Percentiles rank a stretch among this genome's conserved stretches.
Conservation (phyloP, 257 asterid genomes). For the Solanum acaule region DNA sequence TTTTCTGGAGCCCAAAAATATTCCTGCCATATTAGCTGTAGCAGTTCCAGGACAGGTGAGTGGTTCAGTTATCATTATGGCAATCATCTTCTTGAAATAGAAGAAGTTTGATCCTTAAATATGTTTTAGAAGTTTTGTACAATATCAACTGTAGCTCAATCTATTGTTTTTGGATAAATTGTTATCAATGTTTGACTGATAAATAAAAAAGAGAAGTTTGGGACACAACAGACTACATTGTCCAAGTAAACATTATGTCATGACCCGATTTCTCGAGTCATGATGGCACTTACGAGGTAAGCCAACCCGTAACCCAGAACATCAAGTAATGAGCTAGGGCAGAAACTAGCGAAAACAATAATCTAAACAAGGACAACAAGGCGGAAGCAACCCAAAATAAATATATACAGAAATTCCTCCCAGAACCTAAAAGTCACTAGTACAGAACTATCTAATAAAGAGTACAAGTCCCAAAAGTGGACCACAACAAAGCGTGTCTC, state of each 20-base stretch:
- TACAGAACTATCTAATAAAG: too few relatives aligned
- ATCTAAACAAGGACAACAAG: too few relatives aligned
- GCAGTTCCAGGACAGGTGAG: constrained; percentile 98
- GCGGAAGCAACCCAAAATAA: too few relatives aligned
- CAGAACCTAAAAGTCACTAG: too few relatives aligned
- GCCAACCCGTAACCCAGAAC: too few relatives aligned
- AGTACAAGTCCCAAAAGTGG: too few relatives aligned
- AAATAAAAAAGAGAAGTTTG: not conserved
- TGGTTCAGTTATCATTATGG: not conserved
- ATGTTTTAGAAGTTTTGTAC: not conserved
- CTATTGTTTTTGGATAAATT: not conserved
- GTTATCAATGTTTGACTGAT: not conserved
- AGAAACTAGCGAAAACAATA: too few relatives aligned
- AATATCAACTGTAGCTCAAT: not conserved
- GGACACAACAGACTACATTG: not conserved
- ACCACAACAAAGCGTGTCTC: too few relatives aligned
- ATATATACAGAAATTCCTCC: too few relatives aligned
- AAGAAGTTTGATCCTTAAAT: not conserved
- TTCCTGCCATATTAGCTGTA: constrained; percentile 70
- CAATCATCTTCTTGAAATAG: not conserved
- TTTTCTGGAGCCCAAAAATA: constrained; percentile 72
- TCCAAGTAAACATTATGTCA: not conserved
- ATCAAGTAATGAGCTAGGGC: too few relatives aligned
- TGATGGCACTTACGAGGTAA: too few relatives aligned
- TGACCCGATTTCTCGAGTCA: too few relatives aligned